phyloP scores from a whole-genome alignment of 2,329 filamentous ascomycete species.

The Colletotrichum limetticola region DNA sequence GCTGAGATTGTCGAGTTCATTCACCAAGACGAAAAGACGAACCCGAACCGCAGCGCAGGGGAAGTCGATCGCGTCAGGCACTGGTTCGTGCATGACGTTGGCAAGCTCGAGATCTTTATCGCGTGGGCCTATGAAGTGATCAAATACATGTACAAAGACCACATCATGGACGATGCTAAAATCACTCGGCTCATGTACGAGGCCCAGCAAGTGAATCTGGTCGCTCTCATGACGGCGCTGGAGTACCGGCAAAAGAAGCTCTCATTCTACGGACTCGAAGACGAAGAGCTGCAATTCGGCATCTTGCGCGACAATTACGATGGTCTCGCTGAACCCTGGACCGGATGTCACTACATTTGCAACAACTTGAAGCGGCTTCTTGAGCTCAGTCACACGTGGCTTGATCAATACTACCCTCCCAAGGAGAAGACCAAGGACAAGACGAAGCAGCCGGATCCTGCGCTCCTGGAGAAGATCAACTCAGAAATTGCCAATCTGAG shows the following conservation, averaged over 20 bases:
- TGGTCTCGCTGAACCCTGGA: conserved; percentile 85
- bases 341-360: conserved; percentile 72
- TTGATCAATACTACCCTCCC: conserved; percentile 55
- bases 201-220: conserved; percentile 73
- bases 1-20: conserved; percentile 81
- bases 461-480: conserved; percentile 57
- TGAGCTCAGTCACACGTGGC: conserved; percentile 67
- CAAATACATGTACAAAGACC: conserved; percentile 75
- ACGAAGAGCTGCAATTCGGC: conserved; percentile 73
- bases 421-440: conserved; percentile 44
- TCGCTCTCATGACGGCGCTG: conserved; percentile 75
- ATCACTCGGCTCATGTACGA: conserved; percentile 72
- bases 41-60: conserved; percentile 70
- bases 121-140: conserved; percentile 84
- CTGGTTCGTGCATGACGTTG: conserved; percentile 85
- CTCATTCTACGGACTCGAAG: conserved; percentile 76
- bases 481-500: conserved; percentile 61
- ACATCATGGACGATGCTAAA: conserved; percentile 63
- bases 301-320: conserved; percentile 73
- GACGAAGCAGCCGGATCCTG: conserved; percentile 48
- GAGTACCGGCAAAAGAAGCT: conserved; percentile 79
- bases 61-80: conserved; percentile 84
- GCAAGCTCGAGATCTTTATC: conserved; percentile 77
- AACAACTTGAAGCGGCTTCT: conserved; percentile 71
- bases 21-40: conserved; percentile 79